A percentile compares a stretch with the other conserved stretches of the same genome.
Evolutionary conservation across 768 basidiomycete genomes (phyloP).

Genomic region (Phlegmacium glaucopus): DNA sequence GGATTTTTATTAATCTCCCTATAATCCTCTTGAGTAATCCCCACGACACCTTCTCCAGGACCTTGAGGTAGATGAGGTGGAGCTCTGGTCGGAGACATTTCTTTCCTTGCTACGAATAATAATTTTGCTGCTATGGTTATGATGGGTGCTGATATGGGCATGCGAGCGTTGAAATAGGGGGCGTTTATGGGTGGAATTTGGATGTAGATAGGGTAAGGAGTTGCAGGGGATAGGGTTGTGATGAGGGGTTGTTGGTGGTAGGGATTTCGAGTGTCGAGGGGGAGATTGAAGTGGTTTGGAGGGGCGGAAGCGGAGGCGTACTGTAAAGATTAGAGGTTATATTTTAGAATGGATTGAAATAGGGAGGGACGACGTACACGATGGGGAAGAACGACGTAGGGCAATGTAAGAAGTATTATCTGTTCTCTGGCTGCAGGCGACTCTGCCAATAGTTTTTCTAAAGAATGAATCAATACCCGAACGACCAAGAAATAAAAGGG

Average conservation of each 20-base stretch:
- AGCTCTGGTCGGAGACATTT: slow-evolving; percentile 41
- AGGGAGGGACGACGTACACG: slow-evolving; percentile 31
- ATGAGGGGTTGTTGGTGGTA: slow-evolving; percentile 32
- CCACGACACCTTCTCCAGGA: slow-evolving; percentile 20
- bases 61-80: slow-evolving; percentile 35
- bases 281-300: slow-evolving; percentile 55
- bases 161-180: slow-evolving; percentile 28
- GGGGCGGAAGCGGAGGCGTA: slow-evolving; percentile 61
- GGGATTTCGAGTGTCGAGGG: slow-evolving; percentile 52
- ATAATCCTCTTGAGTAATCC: slow-evolving; percentile 58
- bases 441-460: slow-evolving; percentile 28
- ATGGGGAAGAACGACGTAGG: slow-evolving; percentile 40
- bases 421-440: slow-evolving; percentile 19
- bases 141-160: slow-evolving; percentile 36
- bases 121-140: slow-evolving; percentile 58
- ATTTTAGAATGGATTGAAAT: slow-evolving; percentile 10
- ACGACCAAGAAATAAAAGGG: not conserved
- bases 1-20: slow-evolving; percentile 48
- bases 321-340: slow-evolving; percentile 24
- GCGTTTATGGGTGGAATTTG: slow-evolving; percentile 15
- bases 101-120: slow-evolving; percentile 57
- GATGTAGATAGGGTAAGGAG: slow-evolving; percentile 16
- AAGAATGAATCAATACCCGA: slow-evolving; percentile 2
- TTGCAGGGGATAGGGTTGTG: slow-evolving; percentile 8
- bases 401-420: slow-evolving; percentile 25